Evolutionary conservation across 2,329 filamentous ascomycete species (phyloP), one percentile per base, ranked within the genome.

Genomic region (Simplicillium aogashimaense): DNA sequence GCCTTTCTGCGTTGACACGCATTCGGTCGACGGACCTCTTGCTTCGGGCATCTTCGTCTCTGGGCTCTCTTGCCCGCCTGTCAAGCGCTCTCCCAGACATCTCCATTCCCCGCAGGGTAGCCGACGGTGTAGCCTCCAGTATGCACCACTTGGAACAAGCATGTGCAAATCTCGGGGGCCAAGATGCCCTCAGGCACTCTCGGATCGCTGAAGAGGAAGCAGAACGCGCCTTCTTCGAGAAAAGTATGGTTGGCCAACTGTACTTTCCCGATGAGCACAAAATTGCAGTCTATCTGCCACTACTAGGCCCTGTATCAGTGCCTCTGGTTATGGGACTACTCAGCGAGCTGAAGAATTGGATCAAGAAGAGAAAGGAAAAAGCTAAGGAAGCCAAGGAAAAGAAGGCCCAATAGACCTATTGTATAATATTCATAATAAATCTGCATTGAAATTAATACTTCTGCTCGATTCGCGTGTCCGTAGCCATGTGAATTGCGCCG

Each of bases 241-340:
- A 94, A 64, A 94, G 86, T 55, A 98, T 98, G 92, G 92, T 98
- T 11, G 92, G 89, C 0, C 92, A 97, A 64, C 81, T 97, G 2
- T 98, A 97, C 61, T 98, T 98, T 60, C 92, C 92, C 0, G 92
- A 98, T 55, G 92, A 98, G 65, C 92, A 98, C 61, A 98, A 97
- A 62, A 78, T 98, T 17, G 92, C 92, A 1, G 92, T 98, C 1
- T 98, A 98, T 58, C 64, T 98, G 51, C 92, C 92, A 1, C 65
- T 98, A 10, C 65, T 98, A 32, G 92, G 92, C 1, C 92, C 92
- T 0, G 80, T 97, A 32, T 88, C 86, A 4, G 90, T 97, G 11
- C 92, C 92, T 30, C 64, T 98, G 37, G 59, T 95, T 7, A 85
- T 95, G 74, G 83, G 84, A 4, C 66, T 86, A 20, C 50, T 95